Conservation (phyloP, 2,329 filamentous ascomycete genomes). For the Dactylonectria estremocensis region DNA sequence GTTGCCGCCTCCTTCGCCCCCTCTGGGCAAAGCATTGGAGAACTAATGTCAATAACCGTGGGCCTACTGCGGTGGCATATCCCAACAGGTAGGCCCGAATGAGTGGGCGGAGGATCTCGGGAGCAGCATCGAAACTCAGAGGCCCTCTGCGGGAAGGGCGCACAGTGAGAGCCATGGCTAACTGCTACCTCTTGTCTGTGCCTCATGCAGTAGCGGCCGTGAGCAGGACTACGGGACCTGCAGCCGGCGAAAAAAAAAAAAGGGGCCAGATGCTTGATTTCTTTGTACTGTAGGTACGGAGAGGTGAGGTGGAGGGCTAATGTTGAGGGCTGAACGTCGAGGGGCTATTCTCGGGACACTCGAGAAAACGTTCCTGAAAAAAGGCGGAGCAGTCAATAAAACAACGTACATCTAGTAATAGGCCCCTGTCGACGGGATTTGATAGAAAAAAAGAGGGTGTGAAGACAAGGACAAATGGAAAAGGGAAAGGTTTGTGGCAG, state of each 20-base stretch:
- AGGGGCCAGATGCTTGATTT: slow-evolving; percentile 2
- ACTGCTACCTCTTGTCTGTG: slow-evolving; percentile 20
- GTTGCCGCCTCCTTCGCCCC: slow-evolving; percentile 49
- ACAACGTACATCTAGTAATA: slow-evolving; percentile 1
- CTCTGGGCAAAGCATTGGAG: slow-evolving; percentile 64
- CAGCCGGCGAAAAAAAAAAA: slow-evolving; percentile 29
- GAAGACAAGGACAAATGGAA: slow-evolving; percentile 32
- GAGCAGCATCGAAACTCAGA: slow-evolving; percentile 55
- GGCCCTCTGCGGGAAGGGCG: slow-evolving; percentile 38
- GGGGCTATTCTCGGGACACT: too few relatives aligned
- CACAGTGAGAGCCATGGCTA: slow-evolving; percentile 34
- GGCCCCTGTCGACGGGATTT: slow-evolving; percentile 36
- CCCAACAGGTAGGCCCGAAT: slow-evolving; percentile 73
- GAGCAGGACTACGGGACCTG: slow-evolving; percentile 45
- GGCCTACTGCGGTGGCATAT: slow-evolving; percentile 72
- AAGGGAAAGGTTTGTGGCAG: slow-evolving; percentile 28
- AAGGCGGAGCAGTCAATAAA: slow-evolving; percentile 38
- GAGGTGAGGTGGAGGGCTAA: neutral
- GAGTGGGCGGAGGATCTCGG: slow-evolving; percentile 68
- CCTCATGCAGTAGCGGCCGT: slow-evolving; percentile 35
- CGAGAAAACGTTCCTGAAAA: slow-evolving; percentile 37
- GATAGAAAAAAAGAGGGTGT: slow-evolving; percentile 39
- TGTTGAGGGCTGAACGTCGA: slow-evolving; percentile 18
- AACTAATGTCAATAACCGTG: slow-evolving; percentile 69
- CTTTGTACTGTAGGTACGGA: neutral